A percentile compares a stretch with the other conserved stretches of the same genome.
phyloP scores from a whole-genome alignment of 163 green algal genomes.

The Picocystis sp. region DNA sequence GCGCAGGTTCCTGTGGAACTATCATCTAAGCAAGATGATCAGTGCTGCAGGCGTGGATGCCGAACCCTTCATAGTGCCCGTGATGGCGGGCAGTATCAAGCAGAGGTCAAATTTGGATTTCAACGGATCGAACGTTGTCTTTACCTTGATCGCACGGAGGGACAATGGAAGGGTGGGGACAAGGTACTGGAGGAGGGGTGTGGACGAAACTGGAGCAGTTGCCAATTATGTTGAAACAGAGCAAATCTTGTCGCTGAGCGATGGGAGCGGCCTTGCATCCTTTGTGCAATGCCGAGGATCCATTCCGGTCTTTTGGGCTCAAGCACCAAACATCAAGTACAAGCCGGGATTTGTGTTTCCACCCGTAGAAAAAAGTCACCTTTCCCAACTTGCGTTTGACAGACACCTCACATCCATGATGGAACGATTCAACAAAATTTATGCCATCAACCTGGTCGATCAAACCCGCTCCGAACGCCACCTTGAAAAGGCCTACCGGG shows the following conservation, averaged over 20 bases:
- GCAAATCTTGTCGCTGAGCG: slow-evolving; percentile 47
- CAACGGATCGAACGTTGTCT: too few relatives aligned
- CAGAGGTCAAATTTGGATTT: too few relatives aligned
- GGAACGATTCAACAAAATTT: slow-evolving; percentile 39
- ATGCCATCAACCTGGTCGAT: slow-evolving; percentile 66
- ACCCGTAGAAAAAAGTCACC: slow-evolving; percentile 2
- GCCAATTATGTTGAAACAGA: slow-evolving; percentile 88
- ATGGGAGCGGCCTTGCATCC: not conserved
- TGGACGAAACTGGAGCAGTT: slow-evolving; percentile 39
- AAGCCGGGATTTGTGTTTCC: slow-evolving; percentile 19
- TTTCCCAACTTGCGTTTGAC: slow-evolving; percentile 26
- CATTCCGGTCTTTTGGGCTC: slow-evolving; percentile 69
- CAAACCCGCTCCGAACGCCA: slow-evolving; percentile 55
- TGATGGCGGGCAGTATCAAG: too few relatives aligned
- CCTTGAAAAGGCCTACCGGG: slow-evolving; percentile 35
- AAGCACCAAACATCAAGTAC: slow-evolving; percentile 70
- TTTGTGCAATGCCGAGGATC: slow-evolving; percentile 37
- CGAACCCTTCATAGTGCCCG: too few relatives aligned
- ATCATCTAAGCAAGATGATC: too few relatives aligned
- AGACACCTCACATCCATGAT: slow-evolving; percentile 36
- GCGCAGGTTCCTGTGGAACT: too few relatives aligned
- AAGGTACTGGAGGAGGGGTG: slow-evolving; percentile 65
- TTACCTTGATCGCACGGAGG: not conserved
- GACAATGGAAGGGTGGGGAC: slow-evolving; percentile 34
- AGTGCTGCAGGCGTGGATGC: too few relatives aligned